Conservation (phyloP, 75 land plant genomes). For the Cupressus sempervirens region DNA sequence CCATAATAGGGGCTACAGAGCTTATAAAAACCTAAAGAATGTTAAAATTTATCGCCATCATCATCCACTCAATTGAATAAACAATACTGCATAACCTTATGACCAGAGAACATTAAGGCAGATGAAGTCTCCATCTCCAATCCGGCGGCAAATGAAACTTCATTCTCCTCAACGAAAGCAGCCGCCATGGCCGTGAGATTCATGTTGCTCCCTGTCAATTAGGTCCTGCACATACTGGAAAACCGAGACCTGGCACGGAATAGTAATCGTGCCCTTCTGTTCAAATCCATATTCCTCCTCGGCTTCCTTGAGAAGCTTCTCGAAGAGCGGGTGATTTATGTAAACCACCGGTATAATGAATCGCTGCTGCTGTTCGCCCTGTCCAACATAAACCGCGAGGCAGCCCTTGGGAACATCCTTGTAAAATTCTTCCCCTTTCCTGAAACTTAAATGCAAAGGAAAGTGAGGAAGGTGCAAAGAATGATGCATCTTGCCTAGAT, state of each 20-base stretch:
- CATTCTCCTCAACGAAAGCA: conserved; percentile 23
- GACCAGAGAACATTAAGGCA: too few relatives aligned
- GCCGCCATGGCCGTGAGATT: conserved; percentile 15
- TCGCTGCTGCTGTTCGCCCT: conserved; percentile 53
- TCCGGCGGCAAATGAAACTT: too few relatives aligned
- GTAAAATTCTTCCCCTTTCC: not conserved
- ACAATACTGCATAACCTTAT: too few relatives aligned
- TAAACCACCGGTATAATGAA: conserved; percentile 59
- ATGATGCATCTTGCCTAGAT: conserved; percentile 4
- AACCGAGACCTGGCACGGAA: conserved; percentile 57
- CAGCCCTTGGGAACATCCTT: conserved; percentile 54
- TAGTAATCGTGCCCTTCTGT: conserved; percentile 52
- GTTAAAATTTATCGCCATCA: too few relatives aligned
- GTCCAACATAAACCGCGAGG: conserved; percentile 54
- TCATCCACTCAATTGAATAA: too few relatives aligned
- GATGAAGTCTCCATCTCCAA: too few relatives aligned
- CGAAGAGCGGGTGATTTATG: conserved; percentile 62
- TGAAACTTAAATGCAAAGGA: conserved; percentile 13
- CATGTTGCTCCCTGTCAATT: conserved; percentile 42
- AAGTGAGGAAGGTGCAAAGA: conserved; percentile 28
- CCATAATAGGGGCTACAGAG: too few relatives aligned
- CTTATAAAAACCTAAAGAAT: too few relatives aligned
- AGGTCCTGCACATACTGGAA: conserved; percentile 43
- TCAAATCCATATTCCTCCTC: conserved; percentile 73
- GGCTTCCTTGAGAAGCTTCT: conserved; percentile 53